These are phyloP conservation scores for Nitzschia sp. DNA, from an alignment of 108 stramenopile species.

Conservation along the genomic window DNA sequence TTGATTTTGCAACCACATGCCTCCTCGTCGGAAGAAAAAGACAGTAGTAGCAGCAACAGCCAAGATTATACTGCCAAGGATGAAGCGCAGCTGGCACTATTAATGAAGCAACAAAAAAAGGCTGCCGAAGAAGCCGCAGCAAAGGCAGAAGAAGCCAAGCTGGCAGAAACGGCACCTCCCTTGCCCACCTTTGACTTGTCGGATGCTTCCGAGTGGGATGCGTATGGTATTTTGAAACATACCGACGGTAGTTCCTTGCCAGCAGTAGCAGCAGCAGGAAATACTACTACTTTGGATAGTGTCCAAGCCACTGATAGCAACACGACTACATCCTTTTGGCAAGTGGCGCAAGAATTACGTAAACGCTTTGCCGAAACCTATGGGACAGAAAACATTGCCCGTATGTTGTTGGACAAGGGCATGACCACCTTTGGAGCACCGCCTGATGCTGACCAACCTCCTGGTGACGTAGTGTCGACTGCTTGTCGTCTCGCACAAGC, in stretches of 20 bases:
- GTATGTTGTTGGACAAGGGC: conserved; percentile 54
- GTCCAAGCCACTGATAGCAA: neutral
- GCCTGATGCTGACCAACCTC: neutral
- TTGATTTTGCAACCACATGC: neutral
- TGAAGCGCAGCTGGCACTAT: neutral
- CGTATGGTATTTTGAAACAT: conserved; percentile 23
- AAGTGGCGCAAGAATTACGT: conserved; percentile 30
- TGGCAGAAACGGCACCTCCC: conserved; percentile 18
- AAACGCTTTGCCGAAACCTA: conserved; percentile 48
- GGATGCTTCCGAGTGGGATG: conserved; percentile 34
- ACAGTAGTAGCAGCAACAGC: neutral
- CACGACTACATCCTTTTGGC: conserved; percentile 34
- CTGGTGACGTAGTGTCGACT: conserved; percentile 44
- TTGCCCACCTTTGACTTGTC: conserved; percentile 31
- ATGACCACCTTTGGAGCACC: conserved; percentile 39
- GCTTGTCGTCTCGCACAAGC: conserved; percentile 54
- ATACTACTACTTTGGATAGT: neutral
- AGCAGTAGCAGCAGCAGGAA: neutral
- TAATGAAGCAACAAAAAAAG: conserved; percentile 8
- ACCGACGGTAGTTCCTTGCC: neutral
- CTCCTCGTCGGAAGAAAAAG: neutral
- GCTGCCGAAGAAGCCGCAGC: neutral
- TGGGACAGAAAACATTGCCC: conserved; percentile 67
- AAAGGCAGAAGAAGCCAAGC: neutral
- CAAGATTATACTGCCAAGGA: neutral